A percentile compares a stretch with the other conserved stretches of the same genome.
phyloP scores from a whole-genome alignment of 176 grass and related monocot species.

The Chrysopogon serrulatus region DNA sequence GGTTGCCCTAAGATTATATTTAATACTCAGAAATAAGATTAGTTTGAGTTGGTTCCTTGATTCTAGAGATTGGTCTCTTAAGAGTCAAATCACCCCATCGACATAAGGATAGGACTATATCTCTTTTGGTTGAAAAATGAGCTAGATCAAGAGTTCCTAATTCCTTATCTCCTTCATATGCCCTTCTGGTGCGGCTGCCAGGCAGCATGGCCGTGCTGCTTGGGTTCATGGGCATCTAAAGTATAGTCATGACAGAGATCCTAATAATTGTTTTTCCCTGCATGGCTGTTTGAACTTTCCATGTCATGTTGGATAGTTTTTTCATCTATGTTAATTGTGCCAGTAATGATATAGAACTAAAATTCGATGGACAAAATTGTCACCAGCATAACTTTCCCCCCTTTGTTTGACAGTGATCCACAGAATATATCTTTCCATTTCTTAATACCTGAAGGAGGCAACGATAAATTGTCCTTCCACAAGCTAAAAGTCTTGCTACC shows the following conservation, averaged over 20 bases:
- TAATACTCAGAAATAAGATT: not conserved
- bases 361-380: not conserved
- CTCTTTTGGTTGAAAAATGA: not conserved
- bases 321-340: not conserved
- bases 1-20: not conserved
- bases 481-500: constrained; percentile 80
- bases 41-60: not conserved
- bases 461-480: constrained; percentile 46
- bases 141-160: not conserved
- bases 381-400: not conserved
- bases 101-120: not conserved
- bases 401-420: constrained; percentile 57
- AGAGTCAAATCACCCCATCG: not conserved
- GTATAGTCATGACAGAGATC: not conserved
- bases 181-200: not conserved
- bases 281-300: not conserved
- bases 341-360: not conserved
- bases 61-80: not conserved
- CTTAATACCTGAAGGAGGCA: constrained; percentile 59
- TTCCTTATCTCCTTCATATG: not conserved
- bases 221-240: not conserved
- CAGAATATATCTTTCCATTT: constrained; percentile 69
- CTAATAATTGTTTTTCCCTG: not conserved
- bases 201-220: not conserved
- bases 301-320: not conserved